Evolutionary conservation across 1,284 basidiomycete species (phyloP), one percentile per base, ranked within the genome.

Genomic region (Kwoniella shivajii): DNA sequence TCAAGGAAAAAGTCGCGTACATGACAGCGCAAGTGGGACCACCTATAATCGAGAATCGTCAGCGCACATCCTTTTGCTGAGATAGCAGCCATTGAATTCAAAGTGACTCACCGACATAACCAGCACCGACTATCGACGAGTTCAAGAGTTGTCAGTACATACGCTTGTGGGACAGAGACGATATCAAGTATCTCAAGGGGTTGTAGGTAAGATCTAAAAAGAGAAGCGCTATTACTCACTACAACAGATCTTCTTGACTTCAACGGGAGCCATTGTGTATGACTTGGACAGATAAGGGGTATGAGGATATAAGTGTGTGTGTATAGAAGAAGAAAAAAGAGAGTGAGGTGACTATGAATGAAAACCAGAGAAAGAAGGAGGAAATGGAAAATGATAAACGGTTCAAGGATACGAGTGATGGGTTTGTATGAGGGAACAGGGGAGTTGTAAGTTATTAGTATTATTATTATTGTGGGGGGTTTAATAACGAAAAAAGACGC

Each of bases 11-110:
- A 13, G 42, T 30, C 33, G 42, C 69, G 60, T 59, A 73, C 70
- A 96, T 91, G 70, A 97, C 90, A 41, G 93, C 89, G 78, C 93
- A 97, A 41, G 94, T 97, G 33, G 91, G 91, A 44, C 92, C 91
- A 77, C 90, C 90, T 91, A 64, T 41, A 36, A 6, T 31, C 20
- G n/a, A 46, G 26, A 29, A 29, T 37, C n/a, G 42, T 56, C 52
- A 59, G 56, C 50, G 55, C 42, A 50, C 46, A 42, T 33, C 30
- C 48, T 57, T 29, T 42, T 37, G 29, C 3, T 54, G 29, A 46
- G n/a, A 20, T n/a, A 44, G 22, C n/a, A 30, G 54, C n/a, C 33
- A 36, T 11, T 26, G 39, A 47, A 31, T 16, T 18, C 39, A 49
- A 38, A 14, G 57, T 22, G 45, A 74, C 88, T 79, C 71, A 90